Conservation (phyloP, 352 stramenopile species). For the Nothophytophthora sp. region DNA sequence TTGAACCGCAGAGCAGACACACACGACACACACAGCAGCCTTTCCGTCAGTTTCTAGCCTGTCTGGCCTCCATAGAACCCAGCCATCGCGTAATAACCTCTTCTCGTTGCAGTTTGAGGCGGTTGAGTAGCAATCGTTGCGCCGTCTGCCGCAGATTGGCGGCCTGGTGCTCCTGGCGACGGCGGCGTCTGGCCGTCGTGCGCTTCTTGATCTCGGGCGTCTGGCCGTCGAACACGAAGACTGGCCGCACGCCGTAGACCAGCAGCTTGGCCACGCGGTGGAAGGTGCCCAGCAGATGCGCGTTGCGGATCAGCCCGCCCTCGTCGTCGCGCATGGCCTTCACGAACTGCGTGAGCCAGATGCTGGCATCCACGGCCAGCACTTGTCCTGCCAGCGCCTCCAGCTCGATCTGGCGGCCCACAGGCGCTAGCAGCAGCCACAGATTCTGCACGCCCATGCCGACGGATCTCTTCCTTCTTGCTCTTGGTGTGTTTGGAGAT, state of each 20-base stretch:
- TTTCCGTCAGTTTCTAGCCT: too few relatives aligned
- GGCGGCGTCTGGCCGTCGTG: slow-evolving; percentile 68
- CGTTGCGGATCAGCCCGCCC: slow-evolving; percentile 94
- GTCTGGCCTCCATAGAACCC: too few relatives aligned
- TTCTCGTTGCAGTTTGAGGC: slow-evolving; percentile 65
- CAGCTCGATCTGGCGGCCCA: slow-evolving; percentile 97
- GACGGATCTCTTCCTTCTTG: neutral
- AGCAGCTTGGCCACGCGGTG: slow-evolving; percentile 94
- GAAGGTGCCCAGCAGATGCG: slow-evolving; percentile 95
- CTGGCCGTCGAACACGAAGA: slow-evolving; percentile 99
- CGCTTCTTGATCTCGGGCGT: slow-evolving; percentile 97
- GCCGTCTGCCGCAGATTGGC: slow-evolving; percentile 92
- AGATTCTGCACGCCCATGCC: slow-evolving; percentile 99
- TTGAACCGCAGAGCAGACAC: neutral
- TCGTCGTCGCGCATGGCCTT: slow-evolving; percentile 98
- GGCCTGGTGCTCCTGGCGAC: slow-evolving; percentile 67
- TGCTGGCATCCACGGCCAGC: slow-evolving; percentile 98
- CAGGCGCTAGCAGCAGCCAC: slow-evolving; percentile 96
- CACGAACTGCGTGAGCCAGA: slow-evolving; percentile 99
- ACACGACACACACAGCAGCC: neutral
- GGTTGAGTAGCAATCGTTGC: slow-evolving; percentile 95
- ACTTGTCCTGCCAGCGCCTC: slow-evolving; percentile 96
- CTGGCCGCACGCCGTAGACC: slow-evolving; percentile 96
- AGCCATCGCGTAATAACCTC: too few relatives aligned
- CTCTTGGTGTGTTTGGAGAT: neutral